Conservation (phyloP, 1,284 basidiomycete species). For the Marasmius oreades region DNA sequence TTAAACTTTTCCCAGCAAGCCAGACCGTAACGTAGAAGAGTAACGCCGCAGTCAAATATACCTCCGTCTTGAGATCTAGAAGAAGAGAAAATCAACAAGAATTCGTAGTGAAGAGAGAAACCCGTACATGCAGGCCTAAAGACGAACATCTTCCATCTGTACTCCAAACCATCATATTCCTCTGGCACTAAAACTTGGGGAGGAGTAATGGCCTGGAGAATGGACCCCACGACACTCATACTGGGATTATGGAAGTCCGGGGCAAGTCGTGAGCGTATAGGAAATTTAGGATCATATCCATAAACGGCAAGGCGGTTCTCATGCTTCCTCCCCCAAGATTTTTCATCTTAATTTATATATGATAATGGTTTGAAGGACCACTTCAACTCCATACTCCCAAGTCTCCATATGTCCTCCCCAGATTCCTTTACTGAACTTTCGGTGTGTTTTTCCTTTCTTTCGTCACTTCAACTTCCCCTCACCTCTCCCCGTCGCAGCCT, state of each 20-base stretch:
- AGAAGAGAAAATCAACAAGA: conserved; percentile 11
- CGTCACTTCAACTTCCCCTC: neutral
- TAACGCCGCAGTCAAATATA: conserved; percentile 48
- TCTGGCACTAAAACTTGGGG: conserved; percentile 37
- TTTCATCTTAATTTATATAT: neutral
- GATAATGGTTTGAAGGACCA: neutral
- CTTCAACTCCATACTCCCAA: neutral
- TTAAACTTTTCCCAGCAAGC: conserved; percentile 52
- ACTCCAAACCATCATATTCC: conserved; percentile 56
- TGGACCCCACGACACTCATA: conserved; percentile 26
- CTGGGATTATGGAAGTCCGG: neutral
- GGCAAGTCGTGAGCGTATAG: too few relatives aligned
- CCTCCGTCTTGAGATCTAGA: conserved; percentile 66
- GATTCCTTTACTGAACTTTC: conserved; percentile 9
- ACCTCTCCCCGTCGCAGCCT: conserved; percentile 11
- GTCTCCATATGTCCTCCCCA: neutral
- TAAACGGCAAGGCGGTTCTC: too few relatives aligned
- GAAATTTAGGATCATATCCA: too few relatives aligned
- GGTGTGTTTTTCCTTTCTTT: conserved; percentile 8
- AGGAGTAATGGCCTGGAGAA: conserved; percentile 47
- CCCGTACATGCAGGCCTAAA: conserved; percentile 79
- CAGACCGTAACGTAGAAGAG: conserved; percentile 52
- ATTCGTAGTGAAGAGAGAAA: conserved; percentile 6
- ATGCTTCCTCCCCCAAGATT: neutral
- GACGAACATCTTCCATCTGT: conserved; percentile 68